Conservation (phyloP, 2,329 filamentous ascomycete genomes). For the Ceratocystis papillata region DNA sequence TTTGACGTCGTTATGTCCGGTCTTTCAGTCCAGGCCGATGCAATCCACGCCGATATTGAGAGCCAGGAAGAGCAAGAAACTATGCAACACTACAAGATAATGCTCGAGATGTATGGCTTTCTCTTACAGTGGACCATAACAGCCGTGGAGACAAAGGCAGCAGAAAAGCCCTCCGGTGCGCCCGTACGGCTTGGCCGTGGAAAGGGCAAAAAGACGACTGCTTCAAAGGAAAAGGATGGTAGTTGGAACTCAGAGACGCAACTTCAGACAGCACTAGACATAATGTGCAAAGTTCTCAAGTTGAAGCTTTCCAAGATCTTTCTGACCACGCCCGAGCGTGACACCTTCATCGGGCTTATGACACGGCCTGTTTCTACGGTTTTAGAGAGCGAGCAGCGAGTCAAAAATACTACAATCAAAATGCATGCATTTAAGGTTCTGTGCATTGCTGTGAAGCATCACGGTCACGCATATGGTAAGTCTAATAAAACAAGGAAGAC, state of each 20-base stretch:
- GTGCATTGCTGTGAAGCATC: conserved; percentile 93
- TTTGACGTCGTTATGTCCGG: conserved; percentile 84
- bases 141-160: conserved; percentile 85
- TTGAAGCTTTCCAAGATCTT: conserved; percentile 89
- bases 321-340: conserved; percentile 86
- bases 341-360: conserved; percentile 86
- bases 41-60: conserved; percentile 75
- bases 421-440: conserved; percentile 98
- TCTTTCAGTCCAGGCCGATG: conserved; percentile 72
- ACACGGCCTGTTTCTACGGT: conserved; percentile 90
- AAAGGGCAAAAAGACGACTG: conserved; percentile 63
- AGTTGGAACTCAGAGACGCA: conserved; percentile 83
- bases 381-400: conserved; percentile 83
- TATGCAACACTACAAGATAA: conserved; percentile 73
- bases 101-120: conserved; percentile 90
- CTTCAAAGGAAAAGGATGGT: conserved; percentile 50
- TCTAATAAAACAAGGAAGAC: conserved; percentile 7
- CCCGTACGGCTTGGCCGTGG: conserved; percentile 62
- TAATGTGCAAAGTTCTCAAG: conserved; percentile 92
- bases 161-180: conserved; percentile 66
- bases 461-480: conserved; percentile 88
- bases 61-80: conserved; percentile 77
- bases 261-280: conserved; percentile 76
- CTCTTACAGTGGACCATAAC: conserved; percentile 90
- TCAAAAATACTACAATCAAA: conserved; percentile 76